phyloP scores from a whole-genome alignment of 2,329 filamentous ascomycete genomes.

The Hypoxylon rubiginosum region DNA sequence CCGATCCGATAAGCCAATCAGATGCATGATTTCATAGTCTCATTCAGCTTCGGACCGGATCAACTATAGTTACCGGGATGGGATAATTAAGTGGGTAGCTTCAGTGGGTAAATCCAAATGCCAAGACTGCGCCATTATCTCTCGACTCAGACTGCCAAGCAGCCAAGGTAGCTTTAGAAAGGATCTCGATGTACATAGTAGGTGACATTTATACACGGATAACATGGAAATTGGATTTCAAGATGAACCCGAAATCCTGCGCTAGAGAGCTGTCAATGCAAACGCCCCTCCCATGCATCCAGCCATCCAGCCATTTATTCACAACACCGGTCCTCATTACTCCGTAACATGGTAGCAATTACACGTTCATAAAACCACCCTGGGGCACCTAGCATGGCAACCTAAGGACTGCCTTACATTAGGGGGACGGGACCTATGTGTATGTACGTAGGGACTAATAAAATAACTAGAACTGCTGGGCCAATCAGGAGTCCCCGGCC shows the following conservation, averaged over 20 bases:
- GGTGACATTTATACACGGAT: conserved; percentile 1
- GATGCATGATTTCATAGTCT: too few species aligned
- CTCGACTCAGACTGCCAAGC: too few species aligned
- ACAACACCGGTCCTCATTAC: conserved; percentile 23
- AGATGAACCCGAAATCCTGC: background rate
- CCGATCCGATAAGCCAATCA: too few species aligned
- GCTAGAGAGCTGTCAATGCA: background rate
- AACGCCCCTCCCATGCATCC: background rate
- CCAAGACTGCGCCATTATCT: too few species aligned
- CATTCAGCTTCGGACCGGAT: too few species aligned
- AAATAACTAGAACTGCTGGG: background rate
- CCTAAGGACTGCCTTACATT: background rate
- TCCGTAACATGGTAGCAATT: conserved; percentile 30
- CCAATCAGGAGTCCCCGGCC: conserved; percentile 21
- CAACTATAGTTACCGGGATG: too few species aligned
- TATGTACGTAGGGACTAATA: background rate
- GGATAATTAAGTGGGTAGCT: too few species aligned
- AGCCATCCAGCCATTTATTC: background rate
- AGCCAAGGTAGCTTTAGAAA: too few species aligned
- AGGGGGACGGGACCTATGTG: background rate
- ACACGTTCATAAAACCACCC: conserved; percentile 14
- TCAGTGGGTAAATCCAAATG: too few species aligned
- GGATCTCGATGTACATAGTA: background rate
- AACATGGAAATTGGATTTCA: background rate
- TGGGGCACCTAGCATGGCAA: background rate